phyloP scores from a whole-genome alignment of 2,329 filamentous ascomycete genomes.

The Hansfordia pulvinata region DNA sequence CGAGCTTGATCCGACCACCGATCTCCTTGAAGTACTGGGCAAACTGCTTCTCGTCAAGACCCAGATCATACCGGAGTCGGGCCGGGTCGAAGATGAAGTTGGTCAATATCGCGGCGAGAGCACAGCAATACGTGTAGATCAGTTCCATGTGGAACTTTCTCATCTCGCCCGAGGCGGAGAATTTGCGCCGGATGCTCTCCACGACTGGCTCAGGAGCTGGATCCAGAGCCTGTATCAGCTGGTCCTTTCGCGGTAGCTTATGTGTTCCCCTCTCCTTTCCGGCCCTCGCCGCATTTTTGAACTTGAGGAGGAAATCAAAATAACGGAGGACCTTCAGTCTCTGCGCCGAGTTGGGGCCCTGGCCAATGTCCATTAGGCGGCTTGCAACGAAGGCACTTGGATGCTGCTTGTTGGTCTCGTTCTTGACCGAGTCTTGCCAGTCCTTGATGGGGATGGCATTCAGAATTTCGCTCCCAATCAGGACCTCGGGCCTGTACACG shows the following conservation, averaged over 20 bases:
- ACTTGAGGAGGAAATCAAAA: constrained; percentile 40
- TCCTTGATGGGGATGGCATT: constrained; percentile 55
- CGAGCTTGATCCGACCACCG: constrained; percentile 51
- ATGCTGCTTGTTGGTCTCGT: constrained; percentile 40
- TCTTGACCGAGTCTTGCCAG: constrained; percentile 56
- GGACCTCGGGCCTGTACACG: constrained; percentile 53
- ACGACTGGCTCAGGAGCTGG: constrained; percentile 48
- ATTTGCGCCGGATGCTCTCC: constrained; percentile 55
- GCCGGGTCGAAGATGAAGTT: constrained; percentile 60
- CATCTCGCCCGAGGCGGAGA: constrained; percentile 49
- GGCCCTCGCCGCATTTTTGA: constrained; percentile 32
- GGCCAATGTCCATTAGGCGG: constrained; percentile 40
- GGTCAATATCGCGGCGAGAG: constrained; percentile 57
- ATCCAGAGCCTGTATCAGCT: constrained; percentile 41
- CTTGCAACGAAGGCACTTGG: constrained; percentile 51
- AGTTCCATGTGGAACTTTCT: constrained; percentile 60
- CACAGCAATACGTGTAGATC: constrained; percentile 60
- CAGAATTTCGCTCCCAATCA: constrained; percentile 57
- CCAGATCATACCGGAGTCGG: constrained; percentile 57
- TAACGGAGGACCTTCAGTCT: constrained; percentile 48
- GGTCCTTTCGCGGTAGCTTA: constrained; percentile 45
- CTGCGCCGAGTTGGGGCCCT: constrained; percentile 36
- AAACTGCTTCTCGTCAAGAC: constrained; percentile 57
- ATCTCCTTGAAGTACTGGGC: constrained; percentile 63
- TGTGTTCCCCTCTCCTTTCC: constrained; percentile 31